phyloP scores from a whole-genome alignment of 306 rosid species.

The Arachis hypogaea region DNA sequence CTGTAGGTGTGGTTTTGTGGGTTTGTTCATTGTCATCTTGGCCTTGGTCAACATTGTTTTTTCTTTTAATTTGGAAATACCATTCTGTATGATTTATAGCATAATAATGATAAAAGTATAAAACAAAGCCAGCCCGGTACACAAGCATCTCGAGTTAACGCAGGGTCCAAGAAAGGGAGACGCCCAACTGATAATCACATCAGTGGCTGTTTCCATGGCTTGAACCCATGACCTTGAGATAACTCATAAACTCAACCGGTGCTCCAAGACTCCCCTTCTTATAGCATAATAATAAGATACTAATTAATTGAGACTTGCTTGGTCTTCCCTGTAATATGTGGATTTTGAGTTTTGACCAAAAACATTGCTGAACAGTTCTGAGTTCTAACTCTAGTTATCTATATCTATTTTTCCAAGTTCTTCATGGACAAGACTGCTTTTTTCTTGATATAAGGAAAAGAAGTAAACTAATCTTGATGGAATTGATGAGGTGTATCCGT shows the following conservation, averaged over 20 bases:
- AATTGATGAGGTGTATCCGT: neutral
- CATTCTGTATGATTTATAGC: neutral
- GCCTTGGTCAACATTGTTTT: neutral
- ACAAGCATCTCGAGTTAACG: no score
- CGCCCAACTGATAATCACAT: no score
- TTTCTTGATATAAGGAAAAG: conserved; percentile 12
- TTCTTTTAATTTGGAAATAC: neutral
- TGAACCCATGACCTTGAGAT: no score
- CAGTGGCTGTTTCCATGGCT: no score
- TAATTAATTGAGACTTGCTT: neutral
- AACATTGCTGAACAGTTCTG: neutral
- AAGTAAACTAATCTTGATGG: conserved; percentile 8
- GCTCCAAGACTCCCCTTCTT: no score
- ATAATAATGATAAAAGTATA: no score
- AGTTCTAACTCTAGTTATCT: no score
- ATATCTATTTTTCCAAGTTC: neutral
- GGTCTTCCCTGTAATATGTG: neutral
- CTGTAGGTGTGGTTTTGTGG: neutral
- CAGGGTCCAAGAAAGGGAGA: no score
- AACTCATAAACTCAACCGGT: no score
- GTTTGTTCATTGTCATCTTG: neutral
- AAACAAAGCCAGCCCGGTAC: no score
- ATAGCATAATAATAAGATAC: neutral
- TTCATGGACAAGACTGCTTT: neutral
- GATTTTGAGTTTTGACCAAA: neutral